These are phyloP conservation scores for Amanita subjunquillea DNA, from an alignment of 768 basidiomycete species.

Conservation along the genomic window DNA sequence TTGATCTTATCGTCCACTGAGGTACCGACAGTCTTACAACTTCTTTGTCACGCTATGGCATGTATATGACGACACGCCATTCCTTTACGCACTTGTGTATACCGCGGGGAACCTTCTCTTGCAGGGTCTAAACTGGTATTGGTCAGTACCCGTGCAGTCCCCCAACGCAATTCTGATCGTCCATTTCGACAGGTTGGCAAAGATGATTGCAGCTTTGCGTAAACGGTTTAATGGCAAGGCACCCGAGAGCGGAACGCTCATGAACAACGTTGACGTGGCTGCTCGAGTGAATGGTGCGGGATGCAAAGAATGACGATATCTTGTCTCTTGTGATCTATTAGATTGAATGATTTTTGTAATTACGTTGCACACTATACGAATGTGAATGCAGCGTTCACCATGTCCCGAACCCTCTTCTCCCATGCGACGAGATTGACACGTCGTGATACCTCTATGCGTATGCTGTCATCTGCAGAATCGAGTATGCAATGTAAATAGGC, in stretches of 20 bases:
- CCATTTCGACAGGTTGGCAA: constrained; percentile 44
- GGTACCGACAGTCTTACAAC: constrained; percentile 40
- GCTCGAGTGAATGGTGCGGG: not conserved
- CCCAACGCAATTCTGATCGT: not conserved
- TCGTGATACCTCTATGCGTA: constrained; percentile 57
- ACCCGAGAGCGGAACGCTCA: constrained; percentile 13
- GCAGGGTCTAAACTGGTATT: constrained; percentile 69
- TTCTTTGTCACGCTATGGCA: constrained; percentile 53
- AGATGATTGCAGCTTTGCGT: constrained; percentile 58
- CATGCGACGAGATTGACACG: constrained; percentile 73
- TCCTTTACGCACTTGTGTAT: constrained; percentile 39
- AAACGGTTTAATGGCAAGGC: constrained; percentile 40
- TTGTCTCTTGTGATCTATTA: not conserved
- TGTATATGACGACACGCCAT: constrained; percentile 44
- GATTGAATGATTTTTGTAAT: not conserved
- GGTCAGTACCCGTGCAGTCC: constrained; percentile 32
- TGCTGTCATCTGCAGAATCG: constrained; percentile 24
- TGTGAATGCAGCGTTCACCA: constrained; percentile 44
- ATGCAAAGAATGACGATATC: not conserved
- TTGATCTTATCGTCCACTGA: not conserved
- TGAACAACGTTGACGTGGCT: not conserved
- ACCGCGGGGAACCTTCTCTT: constrained; percentile 53
- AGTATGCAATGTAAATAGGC: constrained; percentile 70
- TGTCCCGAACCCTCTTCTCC: constrained; percentile 58
- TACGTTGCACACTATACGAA: not conserved